Base-by-base conservation (phyloP, 139 green algal genomes). In the Chlorella sp. region DNA sequence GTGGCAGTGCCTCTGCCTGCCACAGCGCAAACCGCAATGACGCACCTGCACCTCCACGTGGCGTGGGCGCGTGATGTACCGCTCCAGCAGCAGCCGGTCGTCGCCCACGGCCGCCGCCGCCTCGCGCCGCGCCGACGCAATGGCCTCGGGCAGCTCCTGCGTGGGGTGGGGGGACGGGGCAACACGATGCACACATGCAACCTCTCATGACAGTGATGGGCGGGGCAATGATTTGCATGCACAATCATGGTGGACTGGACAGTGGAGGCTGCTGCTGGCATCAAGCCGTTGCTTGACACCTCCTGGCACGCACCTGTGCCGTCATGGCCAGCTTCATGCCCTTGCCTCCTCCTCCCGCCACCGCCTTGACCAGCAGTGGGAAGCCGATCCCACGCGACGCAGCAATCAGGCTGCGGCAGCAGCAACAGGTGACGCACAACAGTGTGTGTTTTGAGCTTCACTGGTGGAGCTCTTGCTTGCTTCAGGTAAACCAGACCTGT, bases 351-450 rank as follows among this genome's bases (percentile, higher is more conserved):
- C 91, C 91, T 1, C 91, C 91, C 55, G 88, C 66, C 60, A 92
- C 88, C 0, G 91, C 91, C 67, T 97, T 97, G 5, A 97, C 84
- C 69, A 97, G 88, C 70, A 96, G 67, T 0, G 91, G 91, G 72
- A 91, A 96, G 24, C 91, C 91, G 33, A 94, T 78, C 0, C 42
- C 32, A 5, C 35, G 31, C 0, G 86, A 89, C 80, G 93, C 83
- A 6, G 78, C 32, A 31, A 80, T 35, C 30, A 93, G 73, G 59
- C 78, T 83, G 80, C 49, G 17, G 42, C 42, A 55, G 42, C 42
- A 55, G 42, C 42, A 55, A 17, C 42, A 55, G 42, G 10, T 26
- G 42, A 10, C 10, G 42, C 42, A 55, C 10, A 26, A 55, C 10
- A 10, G 17, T 10, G 42, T 17, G 10, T 26, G 42, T 10, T 55